Evolutionary conservation across 495 filamentous ascomycete genomes (phyloP).

Genomic region (Tuber umbilicatum): DNA sequence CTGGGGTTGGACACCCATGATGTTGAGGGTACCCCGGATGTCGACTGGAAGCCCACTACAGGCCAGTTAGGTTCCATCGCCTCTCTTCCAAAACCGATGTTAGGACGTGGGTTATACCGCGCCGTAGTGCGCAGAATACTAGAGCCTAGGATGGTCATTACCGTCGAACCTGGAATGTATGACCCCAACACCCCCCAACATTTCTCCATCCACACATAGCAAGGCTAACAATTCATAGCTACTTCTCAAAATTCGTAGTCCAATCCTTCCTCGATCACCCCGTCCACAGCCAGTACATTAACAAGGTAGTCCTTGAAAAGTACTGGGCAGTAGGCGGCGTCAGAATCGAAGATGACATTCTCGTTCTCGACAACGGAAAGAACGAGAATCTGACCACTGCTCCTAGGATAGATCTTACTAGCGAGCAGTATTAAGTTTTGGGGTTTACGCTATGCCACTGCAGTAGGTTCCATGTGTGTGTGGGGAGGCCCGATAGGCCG

Average conservation of each 20-base stretch:
- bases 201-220: not conserved
- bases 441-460: not conserved
- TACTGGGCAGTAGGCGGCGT: constrained; percentile 80
- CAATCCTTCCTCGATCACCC: constrained; percentile 55
- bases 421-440: not conserved
- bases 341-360: constrained; percentile 84
- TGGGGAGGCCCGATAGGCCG: not conserved
- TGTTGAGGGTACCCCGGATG: constrained; percentile 51
- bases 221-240: constrained; percentile 41
- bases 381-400: constrained; percentile 66
- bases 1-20: constrained; percentile 89
- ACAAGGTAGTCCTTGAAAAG: constrained; percentile 60
- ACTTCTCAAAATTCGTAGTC: constrained; percentile 60
- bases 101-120: constrained; percentile 31
- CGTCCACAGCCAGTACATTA: constrained; percentile 61
- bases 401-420: constrained; percentile 46
- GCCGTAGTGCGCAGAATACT: constrained; percentile 46
- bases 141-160: constrained; percentile 69
- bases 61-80: constrained; percentile 12
- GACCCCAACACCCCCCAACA: constrained; percentile 7
- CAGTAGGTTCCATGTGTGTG: not conserved
- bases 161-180: constrained; percentile 79
- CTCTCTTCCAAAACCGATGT: constrained; percentile 26
- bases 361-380: constrained; percentile 63
- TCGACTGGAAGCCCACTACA: constrained; percentile 40